phyloP scores from a whole-genome alignment of 1,284 basidiomycete species.

The Cryptococcus sp. region DNA sequence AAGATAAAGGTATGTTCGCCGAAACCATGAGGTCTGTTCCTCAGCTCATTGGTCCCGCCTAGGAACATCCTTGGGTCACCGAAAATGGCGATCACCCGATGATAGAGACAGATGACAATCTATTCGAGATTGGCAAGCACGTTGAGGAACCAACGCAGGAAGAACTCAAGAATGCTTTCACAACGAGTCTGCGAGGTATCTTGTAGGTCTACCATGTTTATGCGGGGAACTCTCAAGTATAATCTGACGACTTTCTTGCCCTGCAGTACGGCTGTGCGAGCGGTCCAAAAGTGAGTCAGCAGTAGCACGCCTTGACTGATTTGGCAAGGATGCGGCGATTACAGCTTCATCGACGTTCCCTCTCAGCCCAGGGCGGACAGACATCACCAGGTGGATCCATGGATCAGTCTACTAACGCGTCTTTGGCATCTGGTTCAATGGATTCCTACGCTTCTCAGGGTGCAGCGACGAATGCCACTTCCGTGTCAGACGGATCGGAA shows the following conservation, averaged over 20 bases:
- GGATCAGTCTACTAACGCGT: constrained; percentile 21
- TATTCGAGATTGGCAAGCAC: constrained; percentile 50
- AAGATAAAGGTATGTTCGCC: constrained; percentile 44
- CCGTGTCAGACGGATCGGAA: constrained; percentile 19
- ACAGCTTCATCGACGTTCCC: constrained; percentile 25
- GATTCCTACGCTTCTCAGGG: constrained; percentile 43
- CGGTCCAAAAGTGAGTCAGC: constrained; percentile 47
- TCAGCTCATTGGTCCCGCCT: background rate
- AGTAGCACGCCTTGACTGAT: constrained; percentile 4
- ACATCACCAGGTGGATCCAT: constrained; percentile 7
- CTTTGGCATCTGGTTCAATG: constrained; percentile 38
- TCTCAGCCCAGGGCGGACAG: constrained; percentile 11
- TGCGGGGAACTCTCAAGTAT: background rate
- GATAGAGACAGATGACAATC: constrained; percentile 51
- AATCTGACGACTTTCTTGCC: constrained; percentile 2
- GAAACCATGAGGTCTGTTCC: background rate
- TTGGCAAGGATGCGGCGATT: constrained; percentile 27
- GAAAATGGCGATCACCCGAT: constrained; percentile 46
- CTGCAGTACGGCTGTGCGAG: constrained; percentile 49
- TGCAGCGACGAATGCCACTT: constrained; percentile 16
- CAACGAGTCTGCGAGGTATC: constrained; percentile 36
- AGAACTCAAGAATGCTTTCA: constrained; percentile 52
- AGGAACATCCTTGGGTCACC: constrained; percentile 55
- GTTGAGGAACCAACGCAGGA: constrained; percentile 54
- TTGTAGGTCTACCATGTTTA: constrained; percentile 36